A percentile compares a stretch with the other conserved stretches of the same genome.
Evolutionary conservation across 768 basidiomycete species (phyloP).

Genomic region (Mycena belliarum): DNA sequence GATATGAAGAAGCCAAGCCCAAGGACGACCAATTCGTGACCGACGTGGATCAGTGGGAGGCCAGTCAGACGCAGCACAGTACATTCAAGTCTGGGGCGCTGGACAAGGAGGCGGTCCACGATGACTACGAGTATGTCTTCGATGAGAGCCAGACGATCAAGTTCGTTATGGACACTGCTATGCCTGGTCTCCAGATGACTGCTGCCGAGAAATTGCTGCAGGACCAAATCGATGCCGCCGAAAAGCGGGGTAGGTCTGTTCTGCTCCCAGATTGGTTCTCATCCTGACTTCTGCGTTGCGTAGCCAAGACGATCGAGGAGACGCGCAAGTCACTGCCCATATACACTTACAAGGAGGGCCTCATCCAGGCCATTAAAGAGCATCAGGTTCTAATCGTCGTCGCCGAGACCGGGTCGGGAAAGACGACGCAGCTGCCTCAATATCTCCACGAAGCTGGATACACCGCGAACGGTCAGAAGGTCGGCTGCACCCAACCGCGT

Average conservation of each 20-base stretch:
- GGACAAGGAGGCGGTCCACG: conserved; percentile 81
- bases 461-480: conserved; percentile 81
- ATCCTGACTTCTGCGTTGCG: neutral
- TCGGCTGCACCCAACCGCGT: conserved; percentile 97
- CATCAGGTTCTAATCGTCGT: conserved; percentile 97
- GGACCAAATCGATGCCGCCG: conserved; percentile 87
- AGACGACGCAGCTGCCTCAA: conserved; percentile 97
- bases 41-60: conserved; percentile 98
- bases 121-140: conserved; percentile 96
- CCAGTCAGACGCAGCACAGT: conserved; percentile 84
- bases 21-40: conserved; percentile 95
- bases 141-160: conserved; percentile 97
- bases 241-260: conserved; percentile 70
- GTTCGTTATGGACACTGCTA: conserved; percentile 84
- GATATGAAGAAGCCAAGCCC: conserved; percentile 91
- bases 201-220: conserved; percentile 85
- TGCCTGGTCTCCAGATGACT: conserved; percentile 72
- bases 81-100: conserved; percentile 89
- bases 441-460: conserved; percentile 98
- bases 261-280: neutral
- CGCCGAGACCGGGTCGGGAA: conserved; percentile 98
- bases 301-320: conserved; percentile 89
- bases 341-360: conserved; percentile 82
- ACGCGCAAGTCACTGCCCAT: conserved; percentile 93
- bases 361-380: conserved; percentile 85